phyloP scores from a whole-genome alignment of 1,284 basidiomycete genomes.

The Agroathelia rolfsii region DNA sequence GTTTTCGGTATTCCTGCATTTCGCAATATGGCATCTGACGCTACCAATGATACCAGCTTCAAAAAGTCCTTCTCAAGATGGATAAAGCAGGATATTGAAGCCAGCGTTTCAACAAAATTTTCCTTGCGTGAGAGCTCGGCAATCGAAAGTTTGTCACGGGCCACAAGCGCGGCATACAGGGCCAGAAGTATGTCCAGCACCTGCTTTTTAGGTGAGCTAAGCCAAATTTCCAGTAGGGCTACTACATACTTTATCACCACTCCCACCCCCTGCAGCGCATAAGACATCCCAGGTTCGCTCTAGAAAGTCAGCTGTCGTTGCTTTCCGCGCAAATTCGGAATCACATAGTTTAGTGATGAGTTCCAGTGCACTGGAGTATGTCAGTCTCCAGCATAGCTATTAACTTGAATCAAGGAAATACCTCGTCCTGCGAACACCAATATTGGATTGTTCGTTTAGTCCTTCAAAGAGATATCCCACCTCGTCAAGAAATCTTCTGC shows the following conservation, averaged over 20 bases:
- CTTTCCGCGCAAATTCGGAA: constrained; percentile 60
- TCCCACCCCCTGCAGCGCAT: constrained; percentile 43
- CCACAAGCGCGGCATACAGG: constrained; percentile 48
- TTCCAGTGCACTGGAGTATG: constrained; percentile 49
- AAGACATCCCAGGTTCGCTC: constrained; percentile 57
- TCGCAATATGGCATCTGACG: constrained; percentile 32
- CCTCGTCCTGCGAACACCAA: constrained; percentile 60
- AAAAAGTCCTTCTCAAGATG: constrained; percentile 36
- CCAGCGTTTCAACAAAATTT: constrained; percentile 31
- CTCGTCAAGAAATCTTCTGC: constrained; percentile 66
- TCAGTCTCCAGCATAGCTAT: constrained; percentile 5
- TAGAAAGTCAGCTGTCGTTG: constrained; percentile 64
- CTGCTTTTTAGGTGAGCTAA: constrained; percentile 21
- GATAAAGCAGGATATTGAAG: constrained; percentile 30
- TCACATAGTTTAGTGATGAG: constrained; percentile 65
- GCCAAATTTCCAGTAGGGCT: constrained; percentile 7
- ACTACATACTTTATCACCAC: constrained; percentile 43
- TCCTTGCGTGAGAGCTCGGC: constrained; percentile 37
- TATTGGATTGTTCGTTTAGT: constrained; percentile 38
- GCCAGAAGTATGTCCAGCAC: constrained; percentile 49
- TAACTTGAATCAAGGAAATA: constrained; percentile 14
- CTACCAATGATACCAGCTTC: constrained; percentile 20
- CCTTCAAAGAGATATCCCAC: constrained; percentile 76
- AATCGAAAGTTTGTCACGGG: constrained; percentile 44
- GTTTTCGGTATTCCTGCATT: constrained; percentile 34